phyloP scores from a whole-genome alignment of 805 yeast genomes.

The Cyberlindnera galapagoensis region DNA sequence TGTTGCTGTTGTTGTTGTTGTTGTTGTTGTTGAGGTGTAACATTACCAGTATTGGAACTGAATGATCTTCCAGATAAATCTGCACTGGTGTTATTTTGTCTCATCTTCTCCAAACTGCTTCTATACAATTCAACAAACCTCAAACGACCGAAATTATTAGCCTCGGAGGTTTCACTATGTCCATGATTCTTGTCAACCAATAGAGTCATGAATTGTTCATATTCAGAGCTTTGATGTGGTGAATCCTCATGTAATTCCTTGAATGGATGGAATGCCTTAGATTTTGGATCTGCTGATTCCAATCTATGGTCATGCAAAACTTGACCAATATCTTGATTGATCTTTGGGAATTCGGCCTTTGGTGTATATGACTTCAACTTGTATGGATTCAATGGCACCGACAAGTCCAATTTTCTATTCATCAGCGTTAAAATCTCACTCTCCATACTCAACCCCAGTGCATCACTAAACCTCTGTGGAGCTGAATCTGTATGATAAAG shows the following conservation, averaged over 20 bases:
- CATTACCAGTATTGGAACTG: constrained; percentile 16
- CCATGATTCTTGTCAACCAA: constrained; percentile 42
- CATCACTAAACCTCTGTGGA: constrained; percentile 62
- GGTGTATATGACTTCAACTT: constrained; percentile 40
- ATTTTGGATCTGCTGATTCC: constrained; percentile 29
- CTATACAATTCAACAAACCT: constrained; percentile 86
- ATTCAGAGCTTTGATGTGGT: constrained; percentile 74
- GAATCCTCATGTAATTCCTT: constrained; percentile 56
- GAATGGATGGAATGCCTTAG: constrained; percentile 36
- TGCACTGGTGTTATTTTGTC: constrained; percentile 28
- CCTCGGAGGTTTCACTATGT: constrained; percentile 28
- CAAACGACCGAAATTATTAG: constrained; percentile 72
- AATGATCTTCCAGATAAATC: constrained; percentile 14
- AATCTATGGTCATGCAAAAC: constrained; percentile 33
- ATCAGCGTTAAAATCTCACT: constrained; percentile 79
- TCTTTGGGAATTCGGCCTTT: constrained; percentile 36
- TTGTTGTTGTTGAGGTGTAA: constrained; percentile 22
- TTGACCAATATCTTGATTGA: constrained; percentile 26
- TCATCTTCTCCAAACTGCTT: constrained; percentile 51
- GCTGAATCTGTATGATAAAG: constrained; percentile 79
- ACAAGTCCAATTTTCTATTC: constrained; percentile 67
- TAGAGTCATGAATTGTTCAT: constrained; percentile 83
- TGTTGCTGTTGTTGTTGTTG: constrained; percentile 24
- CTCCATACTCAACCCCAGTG: constrained; percentile 74
- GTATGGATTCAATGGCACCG: constrained; percentile 70